phyloP scores from a whole-genome alignment of 2,329 filamentous ascomycete species.

The Colletotrichum liriopes region DNA sequence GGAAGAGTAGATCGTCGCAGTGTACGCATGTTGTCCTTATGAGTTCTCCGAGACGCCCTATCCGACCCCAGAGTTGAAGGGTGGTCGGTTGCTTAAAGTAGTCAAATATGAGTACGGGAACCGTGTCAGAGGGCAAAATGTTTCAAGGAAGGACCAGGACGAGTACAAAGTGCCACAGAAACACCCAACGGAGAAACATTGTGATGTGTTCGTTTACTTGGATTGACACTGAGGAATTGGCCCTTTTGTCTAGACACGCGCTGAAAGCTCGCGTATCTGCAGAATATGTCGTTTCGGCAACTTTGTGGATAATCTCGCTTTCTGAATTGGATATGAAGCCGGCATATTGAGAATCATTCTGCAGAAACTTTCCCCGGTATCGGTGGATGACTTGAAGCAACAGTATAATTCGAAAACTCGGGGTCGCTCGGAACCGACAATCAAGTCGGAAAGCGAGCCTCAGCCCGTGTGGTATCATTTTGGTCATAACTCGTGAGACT shows the following conservation, averaged over 20 bases:
- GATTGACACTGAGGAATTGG: neutral
- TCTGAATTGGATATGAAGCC: neutral
- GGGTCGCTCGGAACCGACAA: no score
- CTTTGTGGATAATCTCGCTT: neutral
- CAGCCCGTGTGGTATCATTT: constrained; percentile 37
- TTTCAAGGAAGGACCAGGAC: neutral
- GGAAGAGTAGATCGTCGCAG: neutral
- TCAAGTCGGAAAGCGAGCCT: neutral
- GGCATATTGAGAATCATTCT: neutral
- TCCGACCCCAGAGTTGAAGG: neutral
- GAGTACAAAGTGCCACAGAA: neutral
- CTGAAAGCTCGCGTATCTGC: neutral
- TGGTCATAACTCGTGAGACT: constrained; percentile 39
- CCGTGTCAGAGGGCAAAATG: neutral
- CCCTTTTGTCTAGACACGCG: neutral
- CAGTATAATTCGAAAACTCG: neutral
- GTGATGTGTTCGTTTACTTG: neutral
- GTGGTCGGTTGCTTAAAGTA: no score
- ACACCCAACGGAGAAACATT: neutral
- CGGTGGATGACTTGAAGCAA: no score
- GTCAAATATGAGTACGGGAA: no score
- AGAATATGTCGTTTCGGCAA: neutral
- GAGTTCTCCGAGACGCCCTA: neutral
- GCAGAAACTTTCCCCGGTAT: neutral
- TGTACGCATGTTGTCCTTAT: neutral